Conservation (phyloP, 177 flowering plant genomes). For the Telopea speciosissima region DNA sequence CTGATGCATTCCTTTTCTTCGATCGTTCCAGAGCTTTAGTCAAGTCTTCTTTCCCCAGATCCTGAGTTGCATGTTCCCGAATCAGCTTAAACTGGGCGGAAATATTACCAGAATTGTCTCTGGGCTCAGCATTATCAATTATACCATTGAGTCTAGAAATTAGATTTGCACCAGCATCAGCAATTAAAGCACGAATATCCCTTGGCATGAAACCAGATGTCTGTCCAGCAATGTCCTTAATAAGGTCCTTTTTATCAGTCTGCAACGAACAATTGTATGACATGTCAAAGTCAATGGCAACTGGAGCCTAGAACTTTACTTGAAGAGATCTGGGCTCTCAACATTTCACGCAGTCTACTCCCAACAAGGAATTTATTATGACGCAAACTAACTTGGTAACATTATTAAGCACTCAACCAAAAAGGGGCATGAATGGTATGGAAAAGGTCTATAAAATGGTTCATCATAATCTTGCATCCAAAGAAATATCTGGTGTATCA, state of each 20-base stretch:
- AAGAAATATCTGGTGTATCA: neutral
- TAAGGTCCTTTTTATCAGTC: conserved; percentile 42
- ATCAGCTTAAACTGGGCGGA: conserved; percentile 10
- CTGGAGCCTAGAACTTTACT: neutral
- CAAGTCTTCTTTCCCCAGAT: conserved; percentile 47
- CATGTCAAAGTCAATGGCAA: conserved; percentile 16
- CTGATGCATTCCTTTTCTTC: conserved; percentile 85
- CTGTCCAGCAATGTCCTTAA: conserved; percentile 71
- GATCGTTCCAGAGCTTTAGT: conserved; percentile 66
- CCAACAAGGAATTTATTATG: neutral
- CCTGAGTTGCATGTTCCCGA: conserved; percentile 19
- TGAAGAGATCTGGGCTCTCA: neutral
- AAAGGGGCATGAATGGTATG: neutral
- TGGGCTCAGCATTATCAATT: conserved; percentile 17
- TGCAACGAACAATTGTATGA: conserved; percentile 31
- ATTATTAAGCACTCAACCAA: neutral
- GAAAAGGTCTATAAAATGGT: neutral
- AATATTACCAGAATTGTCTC: conserved; percentile 14
- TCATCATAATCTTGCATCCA: neutral
- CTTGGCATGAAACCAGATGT: conserved; percentile 90
- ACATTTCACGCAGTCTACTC: neutral
- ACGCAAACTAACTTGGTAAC: neutral
- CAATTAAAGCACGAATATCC: conserved; percentile 71
- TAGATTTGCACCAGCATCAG: conserved; percentile 75
- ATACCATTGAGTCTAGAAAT: conserved; percentile 24